These are phyloP conservation scores for Oryza meridionalis DNA, from an alignment of 176 grass and related monocot genomes.

Conservation along the genomic window DNA sequence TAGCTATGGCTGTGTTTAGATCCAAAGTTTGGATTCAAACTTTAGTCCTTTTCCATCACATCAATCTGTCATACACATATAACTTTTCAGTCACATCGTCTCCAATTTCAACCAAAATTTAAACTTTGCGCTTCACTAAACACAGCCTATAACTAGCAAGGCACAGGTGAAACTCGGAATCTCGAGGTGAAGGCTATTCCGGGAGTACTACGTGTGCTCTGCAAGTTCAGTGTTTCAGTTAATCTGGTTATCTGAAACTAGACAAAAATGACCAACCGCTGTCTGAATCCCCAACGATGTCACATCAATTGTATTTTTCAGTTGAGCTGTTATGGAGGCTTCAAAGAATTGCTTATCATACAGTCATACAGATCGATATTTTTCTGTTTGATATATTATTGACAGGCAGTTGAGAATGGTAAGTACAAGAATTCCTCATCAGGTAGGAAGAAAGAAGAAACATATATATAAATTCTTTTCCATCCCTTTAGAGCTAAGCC, in stretches of 20 bases:
- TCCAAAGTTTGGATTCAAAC: too few relatives aligned
- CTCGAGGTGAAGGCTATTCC: slow-evolving; percentile 1
- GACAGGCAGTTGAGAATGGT: neutral
- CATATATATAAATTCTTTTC: neutral
- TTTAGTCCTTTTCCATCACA: too few relatives aligned
- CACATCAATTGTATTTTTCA: neutral
- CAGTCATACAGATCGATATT: neutral
- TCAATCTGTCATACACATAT: too few relatives aligned
- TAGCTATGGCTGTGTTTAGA: too few relatives aligned
- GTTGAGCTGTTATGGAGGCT: neutral
- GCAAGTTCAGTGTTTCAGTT: neutral
- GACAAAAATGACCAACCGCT: neutral
- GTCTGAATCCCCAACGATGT: neutral
- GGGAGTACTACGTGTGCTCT: neutral
- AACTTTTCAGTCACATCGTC: too few relatives aligned
- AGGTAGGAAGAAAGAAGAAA: neutral
- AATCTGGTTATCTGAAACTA: neutral
- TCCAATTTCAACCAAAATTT: too few relatives aligned
- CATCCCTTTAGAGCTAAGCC: neutral
- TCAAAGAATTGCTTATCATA: neutral
- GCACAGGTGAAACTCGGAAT: neutral
- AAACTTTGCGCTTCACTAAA: too few relatives aligned
- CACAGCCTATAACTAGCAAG: neutral
- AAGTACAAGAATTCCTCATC: neutral
- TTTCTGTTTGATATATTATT: neutral